Conservation (phyloP, 2,329 filamentous ascomycete species). For the Trichoderma lentiforme region DNA sequence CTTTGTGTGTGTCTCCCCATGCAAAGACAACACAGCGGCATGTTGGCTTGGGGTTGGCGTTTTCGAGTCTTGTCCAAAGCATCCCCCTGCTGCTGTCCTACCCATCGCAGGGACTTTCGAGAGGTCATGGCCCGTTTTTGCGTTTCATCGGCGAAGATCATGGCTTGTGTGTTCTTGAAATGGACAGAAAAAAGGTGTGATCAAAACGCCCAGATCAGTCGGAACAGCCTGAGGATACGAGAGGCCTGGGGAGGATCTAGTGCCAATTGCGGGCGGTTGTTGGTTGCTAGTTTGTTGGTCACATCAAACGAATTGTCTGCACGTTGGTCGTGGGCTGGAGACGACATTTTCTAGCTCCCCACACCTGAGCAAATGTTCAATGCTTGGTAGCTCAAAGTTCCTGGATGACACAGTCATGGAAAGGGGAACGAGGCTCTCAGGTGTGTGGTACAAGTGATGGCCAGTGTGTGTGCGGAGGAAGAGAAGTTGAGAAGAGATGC, state of each 20-base stretch:
- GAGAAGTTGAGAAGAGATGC: neutral
- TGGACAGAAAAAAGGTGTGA: neutral
- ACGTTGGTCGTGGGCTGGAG: constrained; percentile 15
- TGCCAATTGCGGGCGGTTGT: neutral
- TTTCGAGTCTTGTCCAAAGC: neutral
- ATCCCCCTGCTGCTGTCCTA: neutral
- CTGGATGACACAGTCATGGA: neutral
- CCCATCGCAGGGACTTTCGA: neutral
- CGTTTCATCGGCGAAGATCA: neutral
- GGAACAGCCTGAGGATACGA: neutral
- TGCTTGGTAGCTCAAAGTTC: neutral
- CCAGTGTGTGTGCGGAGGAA: neutral
- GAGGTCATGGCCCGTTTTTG: neutral
- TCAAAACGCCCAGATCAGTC: neutral
- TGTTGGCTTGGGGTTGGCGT: neutral
- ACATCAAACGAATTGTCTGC: neutral
- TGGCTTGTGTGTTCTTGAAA: neutral
- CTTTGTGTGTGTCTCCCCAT: neutral
- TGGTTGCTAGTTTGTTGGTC: neutral
- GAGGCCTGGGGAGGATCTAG: neutral
- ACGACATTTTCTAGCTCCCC: neutral
- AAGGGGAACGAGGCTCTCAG: neutral
- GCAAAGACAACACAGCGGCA: neutral
- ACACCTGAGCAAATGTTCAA: neutral
- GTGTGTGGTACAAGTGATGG: neutral